These are phyloP conservation scores for Oropetium thomaeum DNA, from an alignment of 176 grass and related monocot genomes.

Conservation along the genomic window DNA sequence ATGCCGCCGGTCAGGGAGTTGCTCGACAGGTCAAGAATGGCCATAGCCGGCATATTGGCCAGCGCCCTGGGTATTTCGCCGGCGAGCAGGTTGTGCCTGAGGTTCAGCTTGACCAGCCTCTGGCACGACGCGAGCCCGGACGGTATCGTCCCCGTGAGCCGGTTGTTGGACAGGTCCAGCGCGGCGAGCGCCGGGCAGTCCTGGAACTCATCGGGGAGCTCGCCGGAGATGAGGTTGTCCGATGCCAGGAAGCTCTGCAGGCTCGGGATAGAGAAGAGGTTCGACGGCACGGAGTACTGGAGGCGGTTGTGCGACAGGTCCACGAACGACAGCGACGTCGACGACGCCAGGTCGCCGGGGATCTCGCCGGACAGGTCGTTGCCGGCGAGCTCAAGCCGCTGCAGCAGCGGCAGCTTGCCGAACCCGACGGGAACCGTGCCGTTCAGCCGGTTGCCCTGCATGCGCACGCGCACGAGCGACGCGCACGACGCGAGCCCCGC, in stretches of 20 bases:
- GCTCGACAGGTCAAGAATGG: conserved; percentile 78
- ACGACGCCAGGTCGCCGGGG: conserved; percentile 64
- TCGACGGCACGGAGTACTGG: conserved; percentile 61
- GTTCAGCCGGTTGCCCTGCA: conserved; percentile 79
- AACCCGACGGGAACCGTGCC: conserved; percentile 63
- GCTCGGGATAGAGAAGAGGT: conserved; percentile 49
- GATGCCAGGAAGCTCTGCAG: conserved; percentile 87
- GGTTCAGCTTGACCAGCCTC: conserved; percentile 74
- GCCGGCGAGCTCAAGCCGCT: conserved; percentile 74
- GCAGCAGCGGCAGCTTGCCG: conserved; percentile 68
- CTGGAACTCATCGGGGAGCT: conserved; percentile 84
- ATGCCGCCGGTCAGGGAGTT: conserved; percentile 73
- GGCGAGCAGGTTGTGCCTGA: conserved; percentile 52
- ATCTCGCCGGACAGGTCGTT: conserved; percentile 83
- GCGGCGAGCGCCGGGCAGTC: conserved; percentile 75
- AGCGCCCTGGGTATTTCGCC: conserved; percentile 72
- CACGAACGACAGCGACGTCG: conserved; percentile 79
- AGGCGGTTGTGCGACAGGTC: conserved; percentile 80
- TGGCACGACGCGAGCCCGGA: conserved; percentile 74
- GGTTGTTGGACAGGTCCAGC: conserved; percentile 88
- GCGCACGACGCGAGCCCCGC: conserved; percentile 55
- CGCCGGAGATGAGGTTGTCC: conserved; percentile 70
- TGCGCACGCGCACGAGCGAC: conserved; percentile 72
- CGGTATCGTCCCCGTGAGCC: conserved; percentile 51
- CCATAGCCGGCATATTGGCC: conserved; percentile 81